Percentiles rank a stretch among this genome's conserved stretches.
These are phyloP conservation scores for Talaromyces liani DNA, from an alignment of 495 filamentous ascomycete species.

Conservation along the genomic window DNA sequence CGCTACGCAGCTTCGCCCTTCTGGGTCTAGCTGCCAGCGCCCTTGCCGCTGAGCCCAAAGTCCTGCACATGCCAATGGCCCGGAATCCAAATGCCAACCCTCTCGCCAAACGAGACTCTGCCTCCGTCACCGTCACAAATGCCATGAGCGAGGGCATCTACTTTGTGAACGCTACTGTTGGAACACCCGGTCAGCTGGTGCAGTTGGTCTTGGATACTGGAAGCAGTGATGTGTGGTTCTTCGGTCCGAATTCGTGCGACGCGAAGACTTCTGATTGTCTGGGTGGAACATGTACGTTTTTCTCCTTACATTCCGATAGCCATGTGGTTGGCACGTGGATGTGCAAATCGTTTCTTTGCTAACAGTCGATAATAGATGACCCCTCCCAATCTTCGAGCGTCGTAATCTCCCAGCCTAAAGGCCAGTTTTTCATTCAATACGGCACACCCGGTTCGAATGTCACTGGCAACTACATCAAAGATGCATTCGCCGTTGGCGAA, in stretches of 20 bases:
- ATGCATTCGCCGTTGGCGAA: conserved; percentile 52
- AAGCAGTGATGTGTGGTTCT: conserved; percentile 73
- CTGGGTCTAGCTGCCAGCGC: conserved; percentile 2
- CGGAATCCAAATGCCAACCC: not conserved
- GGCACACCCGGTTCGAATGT: conserved; percentile 62
- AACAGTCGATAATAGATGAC: not conserved
- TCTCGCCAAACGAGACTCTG: conserved; percentile 19
- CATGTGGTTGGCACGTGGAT: conserved; percentile 2
- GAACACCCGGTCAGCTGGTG: conserved; percentile 50
- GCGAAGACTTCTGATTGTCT: conserved; percentile 1
- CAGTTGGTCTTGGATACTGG: conserved; percentile 61
- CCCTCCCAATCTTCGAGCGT: conserved; percentile 2
- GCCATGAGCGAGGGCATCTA: conserved; percentile 43
- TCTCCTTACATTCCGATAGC: not conserved
- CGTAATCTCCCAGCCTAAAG: not conserved
- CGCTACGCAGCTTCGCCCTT: conserved; percentile 3
- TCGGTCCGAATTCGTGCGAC: conserved; percentile 10
- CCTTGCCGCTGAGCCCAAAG: conserved; percentile 3
- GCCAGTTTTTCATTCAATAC: conserved; percentile 67
- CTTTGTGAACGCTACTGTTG: conserved; percentile 55
- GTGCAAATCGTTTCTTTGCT: not conserved
- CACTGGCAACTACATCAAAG: conserved; percentile 61
- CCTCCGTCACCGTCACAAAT: conserved; percentile 47
- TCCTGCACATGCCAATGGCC: conserved; percentile 7
- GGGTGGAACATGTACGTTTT: conserved; percentile 5